phyloP scores from a whole-genome alignment of 352 stramenopile species.

The Phytophthora pinifolia region DNA sequence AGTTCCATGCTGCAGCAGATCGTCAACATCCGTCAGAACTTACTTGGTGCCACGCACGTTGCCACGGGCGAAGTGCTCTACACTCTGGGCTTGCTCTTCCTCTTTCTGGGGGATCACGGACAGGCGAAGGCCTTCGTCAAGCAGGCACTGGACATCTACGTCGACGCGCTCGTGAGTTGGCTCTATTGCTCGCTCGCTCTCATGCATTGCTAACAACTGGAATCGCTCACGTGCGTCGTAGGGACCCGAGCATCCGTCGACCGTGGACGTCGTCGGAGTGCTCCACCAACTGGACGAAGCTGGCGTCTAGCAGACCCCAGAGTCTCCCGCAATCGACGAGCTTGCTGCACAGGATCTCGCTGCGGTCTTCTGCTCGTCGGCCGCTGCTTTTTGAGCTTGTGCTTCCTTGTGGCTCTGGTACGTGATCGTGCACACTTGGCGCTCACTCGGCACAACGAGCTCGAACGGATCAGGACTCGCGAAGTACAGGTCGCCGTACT shows the following conservation, averaged over 20 bases:
- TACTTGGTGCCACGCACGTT: constrained; percentile 50
- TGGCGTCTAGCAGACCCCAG: constrained; percentile 28
- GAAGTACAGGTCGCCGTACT: constrained; percentile 70
- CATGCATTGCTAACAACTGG: constrained; percentile 3
- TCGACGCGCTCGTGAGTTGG: constrained; percentile 47
- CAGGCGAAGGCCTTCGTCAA: constrained; percentile 54
- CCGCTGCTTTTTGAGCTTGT: constrained; percentile 4
- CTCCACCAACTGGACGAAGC: constrained; percentile 52
- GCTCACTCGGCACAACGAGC: constrained; percentile 50
- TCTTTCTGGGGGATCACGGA: constrained; percentile 52
- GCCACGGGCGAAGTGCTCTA: constrained; percentile 63
- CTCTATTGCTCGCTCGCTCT: constrained; percentile 13
- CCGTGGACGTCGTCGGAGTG: constrained; percentile 53
- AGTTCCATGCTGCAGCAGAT: constrained; percentile 64
- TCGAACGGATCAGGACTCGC: constrained; percentile 70
- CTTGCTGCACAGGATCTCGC: neutral
- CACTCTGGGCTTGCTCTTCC: constrained; percentile 53
- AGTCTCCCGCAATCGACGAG: neutral
- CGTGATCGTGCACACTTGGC: constrained; percentile 66
- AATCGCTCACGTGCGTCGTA: constrained; percentile 6
- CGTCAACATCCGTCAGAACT: constrained; percentile 33
- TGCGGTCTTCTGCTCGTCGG: constrained; percentile 1
- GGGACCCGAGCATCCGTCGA: constrained; percentile 60
- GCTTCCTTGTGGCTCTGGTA: constrained; percentile 36
- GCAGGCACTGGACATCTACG: constrained; percentile 58